Base-by-base conservation (phyloP, 257 asterid species). In the Haberlea rhodopensis region DNA sequence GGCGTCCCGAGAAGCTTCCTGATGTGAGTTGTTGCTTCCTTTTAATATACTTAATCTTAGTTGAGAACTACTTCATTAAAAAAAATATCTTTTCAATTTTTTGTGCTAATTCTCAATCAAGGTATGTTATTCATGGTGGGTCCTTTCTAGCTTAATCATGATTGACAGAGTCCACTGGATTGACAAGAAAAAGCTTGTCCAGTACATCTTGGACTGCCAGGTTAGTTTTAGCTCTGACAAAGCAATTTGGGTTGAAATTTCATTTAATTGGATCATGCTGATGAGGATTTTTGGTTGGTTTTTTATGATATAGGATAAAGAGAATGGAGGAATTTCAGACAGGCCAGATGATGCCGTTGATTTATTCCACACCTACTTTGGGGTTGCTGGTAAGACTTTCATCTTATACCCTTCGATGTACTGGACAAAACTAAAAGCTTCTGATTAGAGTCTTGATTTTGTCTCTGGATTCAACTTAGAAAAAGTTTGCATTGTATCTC, bases 61-160 rank as follows among this genome's bases (percentile, higher is more conserved):
- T 3, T 45, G 21, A 23, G 43, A 40, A 20, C 28, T 5, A 55
- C 34, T 62, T 26, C 49, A 25, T 32, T 21, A 24, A 31, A 13
- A 54, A 29, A 26, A 25, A 25, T n/a, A 51, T 49, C 16, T 29
- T 37, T 7, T 18, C 24, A 48, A 53, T 22, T 32, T 60, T 31
- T 65, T 29, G 22, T 70, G 22, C n/a, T 10, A 37, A 13, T 37
- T 79, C 5, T 43, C 71, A 19, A 69, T 32, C n/a, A 84, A 92
- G 99, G 99, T 92, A 7, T 89, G 99, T 85, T 92, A 92, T 76
- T 87, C 99, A 4, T 92, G 99, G 99, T 92, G 97, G 99, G 99
- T 92, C 67, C 96, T 92, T 57, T 80, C 90, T 61, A 89, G 99
- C 67, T 87, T 92, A 77, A 87, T 84, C 76, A 84, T 92, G 88